Percentiles rank a stretch among this genome's conserved stretches.
Conservation (phyloP, 495 filamentous ascomycete genomes). For the Tuber calosporum region DNA sequence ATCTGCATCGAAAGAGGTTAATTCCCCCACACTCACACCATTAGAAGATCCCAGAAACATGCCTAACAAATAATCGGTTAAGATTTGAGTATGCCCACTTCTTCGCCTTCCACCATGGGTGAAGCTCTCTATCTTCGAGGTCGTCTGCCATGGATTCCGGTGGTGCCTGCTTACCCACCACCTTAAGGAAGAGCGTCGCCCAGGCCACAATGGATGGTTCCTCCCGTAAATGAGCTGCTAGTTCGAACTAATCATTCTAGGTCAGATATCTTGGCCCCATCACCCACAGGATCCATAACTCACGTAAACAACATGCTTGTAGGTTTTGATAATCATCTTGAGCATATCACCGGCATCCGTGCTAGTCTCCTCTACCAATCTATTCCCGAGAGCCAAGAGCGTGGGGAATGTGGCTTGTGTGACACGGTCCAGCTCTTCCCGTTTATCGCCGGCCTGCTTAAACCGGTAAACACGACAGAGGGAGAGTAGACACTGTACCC, state of each 20-base stretch:
- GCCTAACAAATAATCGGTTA: slow-evolving; percentile 91
- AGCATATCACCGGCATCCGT: slow-evolving; percentile 95
- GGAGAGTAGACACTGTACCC: slow-evolving; percentile 85
- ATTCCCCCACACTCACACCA: slow-evolving; percentile 1
- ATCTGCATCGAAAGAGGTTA: slow-evolving; percentile 49
- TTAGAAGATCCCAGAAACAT: slow-evolving; percentile 36
- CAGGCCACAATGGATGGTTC: slow-evolving; percentile 82
- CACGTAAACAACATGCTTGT: slow-evolving; percentile 96
- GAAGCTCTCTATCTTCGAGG: slow-evolving; percentile 74
- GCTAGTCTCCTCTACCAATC: slow-evolving; percentile 80
- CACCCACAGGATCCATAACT: slow-evolving; percentile 42
- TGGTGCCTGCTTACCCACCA: slow-evolving; percentile 78
- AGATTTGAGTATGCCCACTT: slow-evolving; percentile 98
- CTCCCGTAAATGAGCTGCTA: slow-evolving; percentile 65
- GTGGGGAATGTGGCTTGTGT: slow-evolving; percentile 87
- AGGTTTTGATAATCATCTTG: slow-evolving; percentile 85
- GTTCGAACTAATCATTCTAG: slow-evolving; percentile 62
- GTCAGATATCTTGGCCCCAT: slow-evolving; percentile 16
- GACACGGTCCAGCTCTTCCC: slow-evolving; percentile 87
- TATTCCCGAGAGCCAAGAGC: slow-evolving; percentile 74
- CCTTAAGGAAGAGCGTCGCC: slow-evolving; percentile 87
- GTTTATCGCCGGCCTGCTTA: slow-evolving; percentile 68
- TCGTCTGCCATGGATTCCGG: slow-evolving; percentile 72
- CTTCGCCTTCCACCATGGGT: slow-evolving; percentile 99
- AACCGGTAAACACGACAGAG: slow-evolving; percentile 91